Evolutionary conservation across 176 grass and related monocot genomes (phyloP), one percentile per base, ranked within the genome.

Genomic region (Lolium multiflorum): DNA sequence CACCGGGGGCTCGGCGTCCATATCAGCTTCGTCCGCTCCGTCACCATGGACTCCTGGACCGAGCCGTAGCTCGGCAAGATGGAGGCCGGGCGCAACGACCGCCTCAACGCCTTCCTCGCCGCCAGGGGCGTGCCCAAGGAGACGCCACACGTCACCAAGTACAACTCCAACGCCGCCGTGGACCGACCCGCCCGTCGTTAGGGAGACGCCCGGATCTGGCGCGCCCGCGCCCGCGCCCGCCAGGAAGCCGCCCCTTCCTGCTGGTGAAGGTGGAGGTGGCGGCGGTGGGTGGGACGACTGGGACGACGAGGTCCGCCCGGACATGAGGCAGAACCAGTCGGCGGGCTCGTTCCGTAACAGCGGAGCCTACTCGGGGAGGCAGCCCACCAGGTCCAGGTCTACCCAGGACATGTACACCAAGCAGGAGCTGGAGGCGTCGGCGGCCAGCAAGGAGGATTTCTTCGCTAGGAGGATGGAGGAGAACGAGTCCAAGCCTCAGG

Each of bases 41-140:
- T 99, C 79, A 99, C 97, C 84, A 99, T 99, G 97, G 97, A 99
- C 58, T 99, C 97, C 3, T 99, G 97, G 97, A 96, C 97, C 54
- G 97, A 96, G 92, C 93, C 79, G 82, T 94, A 98, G 86, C 97
- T 98, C 55, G 90, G 93, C 81, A 98, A 96, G 94, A 99, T 99
- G 94, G 97, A 93, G 84, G 86, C 89, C 35, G 92, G 94, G 12
- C 92, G 94, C 50, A 99, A 99, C 90, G 97, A 99, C 31, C 92
- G 89, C 78, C 89, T 99, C 82, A 99, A 99, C 77, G 85, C 94
- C 79, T 96, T 99, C 80, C 92, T 99, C 65, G 6, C 90, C 31
- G 90, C 82, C 18, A 81, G 90, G 20, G 94, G 94, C 49, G 58
- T 99, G 52, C 55, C 88, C 66, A 99, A 99, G 85, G 94, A 99